Base-by-base conservation (phyloP, 2,329 filamentous ascomycete species). In the Neofusicoccum kwambonambiense region DNA sequence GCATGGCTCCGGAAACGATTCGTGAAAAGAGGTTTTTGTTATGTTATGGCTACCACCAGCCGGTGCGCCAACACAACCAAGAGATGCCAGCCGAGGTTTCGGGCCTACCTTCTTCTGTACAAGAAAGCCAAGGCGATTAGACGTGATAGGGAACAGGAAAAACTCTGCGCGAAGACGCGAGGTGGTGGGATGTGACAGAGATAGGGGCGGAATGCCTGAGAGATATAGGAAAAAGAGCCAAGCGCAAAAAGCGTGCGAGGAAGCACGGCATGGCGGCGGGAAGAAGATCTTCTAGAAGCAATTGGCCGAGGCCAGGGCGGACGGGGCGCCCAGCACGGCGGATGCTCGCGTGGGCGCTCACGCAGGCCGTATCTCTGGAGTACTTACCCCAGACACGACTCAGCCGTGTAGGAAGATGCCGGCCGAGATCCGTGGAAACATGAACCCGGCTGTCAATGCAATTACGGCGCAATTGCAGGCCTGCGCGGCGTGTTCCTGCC, bases 41-140 rank as follows among this genome's bases (percentile, higher is more conserved):
- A 60, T 60, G 56, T 60, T 60, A 60, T 60, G 47, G 56, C 56
- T 47, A 60, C 56, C 17, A n/a, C 27, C 56, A 44, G 31, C 41
- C n/a, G 15, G 13, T 37, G 41, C 56, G 56, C 56, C 56, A 60
- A 47, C n/a, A 22, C 42, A 22, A 37, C 41, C 41, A 45, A 44
- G 22, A n/a, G 9, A 13, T 7, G 39, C 12, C 56, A 45, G 39
- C 41, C n/a, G 37, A 5, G 41, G 22, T 12, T 13, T 47, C 41
- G 41, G 56, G 8, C 41, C 27, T 60, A 34, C 22, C 27, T 47
- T 19, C 1, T 6, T 17, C 31, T 13, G 15, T 22, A n/a, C 13
- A 45, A 9, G 3, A n/a, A 7, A 45, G 42, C 22, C 56, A 12
- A 34, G 41, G 37, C 7, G 52, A 44, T 31, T 34, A 44, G 54